Base-by-base conservation (phyloP, 2,329 filamentous ascomycete genomes). In the Aspergillus sp. region DNA sequence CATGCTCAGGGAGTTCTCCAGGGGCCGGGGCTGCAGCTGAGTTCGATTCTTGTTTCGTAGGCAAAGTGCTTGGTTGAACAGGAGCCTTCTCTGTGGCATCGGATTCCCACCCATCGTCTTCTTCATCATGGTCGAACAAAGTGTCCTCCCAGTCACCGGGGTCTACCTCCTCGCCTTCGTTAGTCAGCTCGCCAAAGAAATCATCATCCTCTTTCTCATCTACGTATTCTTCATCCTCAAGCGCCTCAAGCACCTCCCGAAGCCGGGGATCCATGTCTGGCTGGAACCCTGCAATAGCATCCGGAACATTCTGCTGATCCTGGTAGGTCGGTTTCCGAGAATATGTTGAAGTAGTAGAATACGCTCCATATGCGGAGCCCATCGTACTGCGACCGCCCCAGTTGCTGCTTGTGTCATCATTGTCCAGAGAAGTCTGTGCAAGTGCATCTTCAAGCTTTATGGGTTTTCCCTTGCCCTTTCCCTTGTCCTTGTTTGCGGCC, bases 181-280 rank as follows among this genome's bases (percentile, higher is more conserved):
- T 84, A 79, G 19, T 90, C 45, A 96, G 77, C 64, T 88, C 77
- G 45, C 84, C 85, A 74, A 99, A 98, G 52, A 98, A 77, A 55
- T 95, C 90, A n/a, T 95, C 90, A 23, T 87, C 86, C 27, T 84
- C 82, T 37, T 93, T 85, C 6, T 90, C 83, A 49, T 90, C 93
- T 2, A 99, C 93, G 70, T 91, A 99, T 2, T 90, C 93, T 23
- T 99, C 95, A 69, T 99, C 95, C 49, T 99, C 95, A 31, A 99
- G 79, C 11, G 95, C 95, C 75, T 97, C 93, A 23, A 99, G 78
- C 5, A 93, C 92, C 74, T 99, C 95, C 46, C 95, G 85, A 65
- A 99, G 74, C 40, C 93, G 84, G 2, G 93, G 93, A 69, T 99
- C 96, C 95, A 99, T 98, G 70, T 98, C 93, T 6, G 96, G 95